These are phyloP conservation scores for Alternaria arbusti DNA, from an alignment of 2,329 filamentous ascomycete genomes.

Conservation along the genomic window DNA sequence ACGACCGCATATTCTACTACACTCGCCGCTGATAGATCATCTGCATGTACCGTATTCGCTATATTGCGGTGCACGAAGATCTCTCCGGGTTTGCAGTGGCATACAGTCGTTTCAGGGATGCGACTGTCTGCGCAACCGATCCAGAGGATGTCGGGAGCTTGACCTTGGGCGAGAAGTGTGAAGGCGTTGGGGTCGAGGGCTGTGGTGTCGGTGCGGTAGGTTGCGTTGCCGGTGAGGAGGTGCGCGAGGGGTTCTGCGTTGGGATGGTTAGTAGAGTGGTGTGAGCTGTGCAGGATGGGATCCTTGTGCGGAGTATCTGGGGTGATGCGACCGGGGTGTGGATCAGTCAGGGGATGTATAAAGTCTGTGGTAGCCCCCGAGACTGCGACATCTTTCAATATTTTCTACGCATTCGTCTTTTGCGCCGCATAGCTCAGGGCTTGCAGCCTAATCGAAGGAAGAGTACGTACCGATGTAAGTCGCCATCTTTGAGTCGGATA, in stretches of 20 bases:
- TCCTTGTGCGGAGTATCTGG: not conserved
- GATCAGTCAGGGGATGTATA: not conserved
- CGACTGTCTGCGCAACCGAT: conserved; percentile 87
- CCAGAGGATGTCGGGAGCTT: conserved; percentile 75
- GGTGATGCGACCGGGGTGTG: not conserved
- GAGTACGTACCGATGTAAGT: not conserved
- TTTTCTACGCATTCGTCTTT: not conserved
- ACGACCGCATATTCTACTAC: conserved; percentile 82
- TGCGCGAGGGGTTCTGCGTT: conserved; percentile 63
- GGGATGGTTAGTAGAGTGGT: conserved; percentile 30
- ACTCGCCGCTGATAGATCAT: conserved; percentile 75
- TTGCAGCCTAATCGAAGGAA: not conserved
- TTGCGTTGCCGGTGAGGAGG: conserved; percentile 71
- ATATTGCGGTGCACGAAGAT: conserved; percentile 92
- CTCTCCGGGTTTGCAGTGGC: conserved; percentile 79
- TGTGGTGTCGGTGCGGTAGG: conserved; percentile 71
- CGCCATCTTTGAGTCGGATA: not conserved
- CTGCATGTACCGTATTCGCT: conserved; percentile 64
- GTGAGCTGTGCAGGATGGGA: not conserved
- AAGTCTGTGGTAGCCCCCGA: not conserved
- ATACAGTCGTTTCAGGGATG: conserved; percentile 81
- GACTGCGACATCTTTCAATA: not conserved
- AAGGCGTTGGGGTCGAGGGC: conserved; percentile 75
- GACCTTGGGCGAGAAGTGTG: conserved; percentile 69
- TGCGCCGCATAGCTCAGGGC: no score